Evolutionary conservation across 75 land plant genomes (phyloP), one percentile per base, ranked within the genome.

Genomic region (Picea glauca): DNA sequence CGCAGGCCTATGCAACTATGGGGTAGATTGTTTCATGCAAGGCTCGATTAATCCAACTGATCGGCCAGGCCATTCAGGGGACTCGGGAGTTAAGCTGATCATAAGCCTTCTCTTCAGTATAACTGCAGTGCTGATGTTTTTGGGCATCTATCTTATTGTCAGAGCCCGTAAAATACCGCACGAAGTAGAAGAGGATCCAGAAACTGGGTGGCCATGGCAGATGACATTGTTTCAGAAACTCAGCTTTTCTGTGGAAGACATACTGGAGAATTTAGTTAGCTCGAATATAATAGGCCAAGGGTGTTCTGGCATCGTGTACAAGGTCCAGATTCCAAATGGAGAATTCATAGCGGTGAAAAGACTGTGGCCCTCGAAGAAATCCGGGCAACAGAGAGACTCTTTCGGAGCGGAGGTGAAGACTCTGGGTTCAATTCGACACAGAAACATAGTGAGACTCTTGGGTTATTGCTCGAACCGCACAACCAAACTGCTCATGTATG

Each of bases 221-320:
- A 81, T 96, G 72, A 93, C 94, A 5, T 80, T 88, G 73, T 96
- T 87, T 87, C 93, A 93, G 75, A 93, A 90, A 75, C 84, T 93
- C 4, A 91, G 86, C 62, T 64, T 93, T 26, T 76, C 87, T 1
- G 82, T 90, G 3, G 78, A 67, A 8, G 98, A 96, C 65, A 88
- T 93, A 18, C 79, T 86, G 26, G 78, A 82, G 13, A 77, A 75
- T 68, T 76, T 95, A 58, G 85, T 88, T 43, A 74, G 88, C 15
- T 76, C 68, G 30, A 93, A 93, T 80, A 73, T 88, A 8, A 75
- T 95, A n/a, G 98, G 98, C 15, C 78, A 76, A 5, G 98, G 98
- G 12, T 79, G 86, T 57, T 85, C 96, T 14, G 98, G 98, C 17
- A 68, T 84, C 5, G 98, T 95, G 1, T 95, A 95, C 86, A 84